phyloP scores from a whole-genome alignment of 169 alveolate species.

The Eimeria nieschulzi region DNA sequence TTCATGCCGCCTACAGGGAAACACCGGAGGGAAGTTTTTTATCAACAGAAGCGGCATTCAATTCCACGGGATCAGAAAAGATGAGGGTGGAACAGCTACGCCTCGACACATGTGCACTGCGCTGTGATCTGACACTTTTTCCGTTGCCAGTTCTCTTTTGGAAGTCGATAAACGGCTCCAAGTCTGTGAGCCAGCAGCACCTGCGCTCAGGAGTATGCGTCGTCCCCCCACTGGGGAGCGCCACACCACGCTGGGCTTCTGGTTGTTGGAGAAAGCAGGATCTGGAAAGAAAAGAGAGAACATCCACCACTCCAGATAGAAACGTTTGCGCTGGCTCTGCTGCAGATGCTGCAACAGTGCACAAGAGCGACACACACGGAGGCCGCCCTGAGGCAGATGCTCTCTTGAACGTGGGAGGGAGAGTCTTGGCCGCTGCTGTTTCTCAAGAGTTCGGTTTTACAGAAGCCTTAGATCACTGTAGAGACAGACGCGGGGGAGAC shows the following conservation, averaged over 20 bases:
- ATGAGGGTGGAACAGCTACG: not conserved
- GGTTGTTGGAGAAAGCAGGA: not conserved
- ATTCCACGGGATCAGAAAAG: not conserved
- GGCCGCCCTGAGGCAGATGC: not conserved
- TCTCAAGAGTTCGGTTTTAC: not conserved
- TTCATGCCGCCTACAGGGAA: not conserved
- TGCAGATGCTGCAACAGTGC: not conserved
- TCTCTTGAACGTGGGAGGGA: not conserved
- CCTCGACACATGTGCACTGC: not conserved
- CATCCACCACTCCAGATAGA: too few species aligned
- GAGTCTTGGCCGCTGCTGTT: not conserved
- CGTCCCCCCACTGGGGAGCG: not conserved
- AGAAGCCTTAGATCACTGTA: not conserved
- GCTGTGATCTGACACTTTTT: not conserved
- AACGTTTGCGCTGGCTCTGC: too few species aligned
- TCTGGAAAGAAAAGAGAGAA: too few species aligned
- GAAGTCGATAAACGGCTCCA: not conserved
- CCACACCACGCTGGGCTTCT: not conserved
- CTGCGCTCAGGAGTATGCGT: not conserved
- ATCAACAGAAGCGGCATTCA: not conserved
- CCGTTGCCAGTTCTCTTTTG: slow-evolving; percentile 4
- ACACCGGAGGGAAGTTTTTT: not conserved
- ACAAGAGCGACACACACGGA: not conserved
- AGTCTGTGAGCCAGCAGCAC: not conserved
- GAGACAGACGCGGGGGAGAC: not conserved